These are phyloP conservation scores for Stenogyne calaminthoides DNA, from an alignment of 305 asterid genomes.

Conservation along the genomic window DNA sequence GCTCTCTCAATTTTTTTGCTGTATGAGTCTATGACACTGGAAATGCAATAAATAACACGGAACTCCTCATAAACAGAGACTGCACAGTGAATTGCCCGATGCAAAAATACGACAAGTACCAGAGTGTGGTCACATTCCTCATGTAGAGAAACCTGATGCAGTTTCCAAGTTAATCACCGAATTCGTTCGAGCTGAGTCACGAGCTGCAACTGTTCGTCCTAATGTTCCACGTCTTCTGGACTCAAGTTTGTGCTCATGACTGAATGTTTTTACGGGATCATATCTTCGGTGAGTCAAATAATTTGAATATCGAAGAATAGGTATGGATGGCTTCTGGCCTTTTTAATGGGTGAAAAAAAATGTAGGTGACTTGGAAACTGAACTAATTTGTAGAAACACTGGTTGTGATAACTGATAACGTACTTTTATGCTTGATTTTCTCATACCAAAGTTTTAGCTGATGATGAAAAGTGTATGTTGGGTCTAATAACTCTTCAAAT, in stretches of 20 bases:
- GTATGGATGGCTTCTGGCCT: background rate
- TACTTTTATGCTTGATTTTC: background rate
- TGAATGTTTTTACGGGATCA: background rate
- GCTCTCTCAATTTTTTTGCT: background rate
- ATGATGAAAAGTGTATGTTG: background rate
- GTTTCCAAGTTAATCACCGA: slow-evolving; percentile 63
- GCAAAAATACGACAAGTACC: slow-evolving; percentile 75
- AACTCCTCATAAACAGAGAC: slow-evolving; percentile 50
- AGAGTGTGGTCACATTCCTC: slow-evolving; percentile 91
- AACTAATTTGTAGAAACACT: background rate
- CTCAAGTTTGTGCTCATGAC: background rate
- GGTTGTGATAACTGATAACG: background rate
- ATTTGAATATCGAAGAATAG: background rate
- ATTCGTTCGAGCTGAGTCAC: slow-evolving; percentile 40
- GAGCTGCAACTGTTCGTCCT: slow-evolving; percentile 4
- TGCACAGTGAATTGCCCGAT: slow-evolving; percentile 77
- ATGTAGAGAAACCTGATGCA: slow-evolving; percentile 81
- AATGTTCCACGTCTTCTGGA: background rate
- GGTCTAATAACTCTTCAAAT: background rate
- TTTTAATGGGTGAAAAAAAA: background rate
- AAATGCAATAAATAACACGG: background rate
- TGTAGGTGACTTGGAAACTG: background rate
- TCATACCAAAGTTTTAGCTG: background rate
- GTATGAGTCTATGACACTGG: background rate
- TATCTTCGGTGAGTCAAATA: background rate